These are phyloP conservation scores for Cercis canadensis DNA, from an alignment of 306 rosid species.

Conservation along the genomic window DNA sequence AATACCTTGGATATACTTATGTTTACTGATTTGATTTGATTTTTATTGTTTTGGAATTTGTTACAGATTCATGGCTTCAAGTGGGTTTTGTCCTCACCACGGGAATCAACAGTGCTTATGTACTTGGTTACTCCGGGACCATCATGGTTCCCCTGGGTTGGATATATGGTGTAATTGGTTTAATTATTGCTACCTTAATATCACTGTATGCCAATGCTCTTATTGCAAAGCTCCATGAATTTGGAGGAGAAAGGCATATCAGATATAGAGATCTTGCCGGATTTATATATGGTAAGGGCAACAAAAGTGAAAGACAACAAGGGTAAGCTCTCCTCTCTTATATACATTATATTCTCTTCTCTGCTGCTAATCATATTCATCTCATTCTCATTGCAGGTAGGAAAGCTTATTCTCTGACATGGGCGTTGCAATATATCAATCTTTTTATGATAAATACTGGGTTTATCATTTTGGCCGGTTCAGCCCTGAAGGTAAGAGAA, in stretches of 20 bases:
- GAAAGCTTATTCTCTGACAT: slow-evolving; percentile 79
- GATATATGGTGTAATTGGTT: slow-evolving; percentile 71
- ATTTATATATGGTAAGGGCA: slow-evolving; percentile 67
- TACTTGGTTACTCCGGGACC: slow-evolving; percentile 87
- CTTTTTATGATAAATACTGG: slow-evolving; percentile 97
- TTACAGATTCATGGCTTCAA: slow-evolving; percentile 87
- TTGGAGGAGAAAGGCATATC: slow-evolving; percentile 90
- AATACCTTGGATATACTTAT: too few species aligned
- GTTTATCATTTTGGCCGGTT: slow-evolving; percentile 86
- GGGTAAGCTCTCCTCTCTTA: neutral
- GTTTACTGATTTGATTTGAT: neutral
- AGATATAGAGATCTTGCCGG: slow-evolving; percentile 97
- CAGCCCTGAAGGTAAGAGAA: slow-evolving; percentile 77
- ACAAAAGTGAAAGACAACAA: neutral
- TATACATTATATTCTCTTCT: neutral
- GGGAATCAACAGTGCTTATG: slow-evolving; percentile 90
- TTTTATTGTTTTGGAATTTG: neutral
- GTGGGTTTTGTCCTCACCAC: slow-evolving; percentile 88
- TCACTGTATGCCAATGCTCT: slow-evolving; percentile 86
- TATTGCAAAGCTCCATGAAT: slow-evolving; percentile 88
- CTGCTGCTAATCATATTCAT: neutral
- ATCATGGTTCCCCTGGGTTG: slow-evolving; percentile 95
- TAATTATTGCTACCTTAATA: slow-evolving; percentile 69
- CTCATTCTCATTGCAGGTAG: slow-evolving; percentile 58
- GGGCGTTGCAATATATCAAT: slow-evolving; percentile 88